phyloP scores from a whole-genome alignment of 148 eudicot species.

The Rheum nobile region DNA sequence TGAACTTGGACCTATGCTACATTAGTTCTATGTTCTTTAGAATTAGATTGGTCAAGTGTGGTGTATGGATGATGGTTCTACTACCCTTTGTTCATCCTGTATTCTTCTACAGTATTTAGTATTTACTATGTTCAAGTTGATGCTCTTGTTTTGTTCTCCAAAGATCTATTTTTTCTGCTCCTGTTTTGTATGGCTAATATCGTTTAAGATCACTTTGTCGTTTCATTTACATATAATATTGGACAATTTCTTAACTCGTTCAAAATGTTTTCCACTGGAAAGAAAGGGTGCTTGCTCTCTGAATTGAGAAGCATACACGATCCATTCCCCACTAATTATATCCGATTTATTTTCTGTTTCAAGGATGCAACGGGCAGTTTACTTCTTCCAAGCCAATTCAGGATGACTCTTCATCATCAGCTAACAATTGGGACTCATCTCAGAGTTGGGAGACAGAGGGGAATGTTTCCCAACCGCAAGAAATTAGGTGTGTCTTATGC shows the following conservation, averaged over 20 bases:
- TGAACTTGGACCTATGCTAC: background rate
- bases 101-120: background rate
- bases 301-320: background rate
- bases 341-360: background rate
- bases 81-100: background rate
- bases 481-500: slow-evolving; percentile 36
- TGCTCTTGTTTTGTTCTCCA: background rate
- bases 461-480: slow-evolving; percentile 45
- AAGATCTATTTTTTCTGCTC: background rate
- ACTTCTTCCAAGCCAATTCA: slow-evolving; percentile 52
- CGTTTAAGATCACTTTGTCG: background rate
- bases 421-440: slow-evolving; percentile 56
- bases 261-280: background rate
- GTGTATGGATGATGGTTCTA: background rate
- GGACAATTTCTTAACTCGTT: background rate
- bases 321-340: background rate
- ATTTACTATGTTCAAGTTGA: background rate
- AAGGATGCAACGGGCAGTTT: slow-evolving; percentile 82
- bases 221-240: background rate
- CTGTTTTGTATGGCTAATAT: background rate
- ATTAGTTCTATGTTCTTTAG: background rate
- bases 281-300: background rate
- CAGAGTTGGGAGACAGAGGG: slow-evolving; percentile 55
- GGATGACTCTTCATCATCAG: slow-evolving; percentile 53
- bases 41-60: background rate